Conservation (phyloP, 2,329 filamentous ascomycete species). For the Colletotrichum sp. region DNA sequence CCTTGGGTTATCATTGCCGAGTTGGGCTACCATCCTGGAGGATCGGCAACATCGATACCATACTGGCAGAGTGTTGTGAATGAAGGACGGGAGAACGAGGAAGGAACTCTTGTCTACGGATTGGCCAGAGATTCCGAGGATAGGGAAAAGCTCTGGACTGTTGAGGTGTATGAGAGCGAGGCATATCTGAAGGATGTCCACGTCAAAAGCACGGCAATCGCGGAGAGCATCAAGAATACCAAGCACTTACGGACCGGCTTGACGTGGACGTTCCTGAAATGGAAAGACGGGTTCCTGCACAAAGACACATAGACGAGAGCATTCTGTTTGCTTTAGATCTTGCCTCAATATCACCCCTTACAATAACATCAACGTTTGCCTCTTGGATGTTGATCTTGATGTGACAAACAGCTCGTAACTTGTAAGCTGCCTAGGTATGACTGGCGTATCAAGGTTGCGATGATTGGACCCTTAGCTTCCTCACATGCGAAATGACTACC, state of each 20-base stretch:
- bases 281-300: not conserved
- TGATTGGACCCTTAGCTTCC: not conserved
- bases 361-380: not conserved
- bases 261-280: not conserved
- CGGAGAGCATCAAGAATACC: not conserved
- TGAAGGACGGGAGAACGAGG: not conserved
- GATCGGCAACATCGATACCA: not conserved
- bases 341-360: not conserved
- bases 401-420: not conserved
- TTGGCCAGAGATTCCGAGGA: not conserved
- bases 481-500: not conserved
- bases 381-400: not conserved
- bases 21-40: not conserved
- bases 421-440: no score
- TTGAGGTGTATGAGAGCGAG: not conserved
- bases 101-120: not conserved
- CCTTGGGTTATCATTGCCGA: not conserved
- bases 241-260: not conserved
- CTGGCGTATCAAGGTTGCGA: fast-evolving
- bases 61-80: not conserved
- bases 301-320: not conserved
- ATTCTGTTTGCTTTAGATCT: not conserved
- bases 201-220: not conserved
- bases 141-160: not conserved
- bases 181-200: not conserved